Percentiles rank a stretch among this genome's conserved stretches.
These are phyloP conservation scores for Soucietia sequanensis DNA, from an alignment of 805 yeast genomes.

Conservation along the genomic window DNA sequence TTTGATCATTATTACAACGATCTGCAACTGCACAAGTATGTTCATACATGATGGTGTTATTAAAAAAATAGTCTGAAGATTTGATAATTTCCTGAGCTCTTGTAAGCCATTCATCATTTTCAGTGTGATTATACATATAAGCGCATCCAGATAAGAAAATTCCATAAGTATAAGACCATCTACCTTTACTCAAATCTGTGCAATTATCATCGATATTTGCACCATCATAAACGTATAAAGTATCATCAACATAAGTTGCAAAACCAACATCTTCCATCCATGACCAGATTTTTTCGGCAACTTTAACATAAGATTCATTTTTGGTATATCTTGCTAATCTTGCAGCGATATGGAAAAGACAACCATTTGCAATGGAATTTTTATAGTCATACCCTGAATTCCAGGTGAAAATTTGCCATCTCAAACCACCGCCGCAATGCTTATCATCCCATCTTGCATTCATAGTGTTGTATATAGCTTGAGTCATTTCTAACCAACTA, in stretches of 20 bases:
- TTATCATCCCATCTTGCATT: conserved; percentile 78
- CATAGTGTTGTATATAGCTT: conserved; percentile 91
- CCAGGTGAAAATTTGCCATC: conserved; percentile 97
- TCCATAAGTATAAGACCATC: conserved; percentile 76
- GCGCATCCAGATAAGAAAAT: conserved; percentile 67
- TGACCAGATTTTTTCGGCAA: conserved; percentile 74
- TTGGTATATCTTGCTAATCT: conserved; percentile 80
- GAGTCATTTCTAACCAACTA: conserved; percentile 80
- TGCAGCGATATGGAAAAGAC: conserved; percentile 83
- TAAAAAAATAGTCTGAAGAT: conserved; percentile 46
- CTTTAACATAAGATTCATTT: conserved; percentile 69
- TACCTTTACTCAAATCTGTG: conserved; percentile 44
- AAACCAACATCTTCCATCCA: conserved; percentile 62
- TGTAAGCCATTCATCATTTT: conserved; percentile 41
- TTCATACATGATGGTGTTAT: conserved; percentile 56
- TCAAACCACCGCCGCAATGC: conserved; percentile 81
- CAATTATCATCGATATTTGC: conserved; percentile 49
- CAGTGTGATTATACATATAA: conserved; percentile 62
- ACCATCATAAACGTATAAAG: conserved; percentile 53
- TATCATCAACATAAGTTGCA: conserved; percentile 13
- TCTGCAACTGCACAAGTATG: conserved; percentile 52
- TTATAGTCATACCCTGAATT: conserved; percentile 92
- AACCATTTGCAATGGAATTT: conserved; percentile 88
- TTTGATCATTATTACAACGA: conserved; percentile 70
- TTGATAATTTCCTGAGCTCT: conserved; percentile 35